Evolutionary conservation across 495 filamentous ascomycete species (phyloP).

Genomic region (Aspergillus sclerotioniger): DNA sequence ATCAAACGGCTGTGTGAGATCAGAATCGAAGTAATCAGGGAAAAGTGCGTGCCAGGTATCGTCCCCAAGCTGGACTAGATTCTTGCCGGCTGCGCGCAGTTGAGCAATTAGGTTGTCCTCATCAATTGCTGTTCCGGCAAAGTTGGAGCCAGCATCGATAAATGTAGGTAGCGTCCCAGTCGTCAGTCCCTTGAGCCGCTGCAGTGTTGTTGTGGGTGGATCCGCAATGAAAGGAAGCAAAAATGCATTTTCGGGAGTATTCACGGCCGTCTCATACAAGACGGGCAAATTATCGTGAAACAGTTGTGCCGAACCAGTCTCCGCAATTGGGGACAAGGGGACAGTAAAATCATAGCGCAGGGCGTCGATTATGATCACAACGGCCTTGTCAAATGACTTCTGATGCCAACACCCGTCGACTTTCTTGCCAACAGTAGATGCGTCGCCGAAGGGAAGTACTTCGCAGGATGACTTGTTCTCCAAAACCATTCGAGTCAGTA

Average conservation of each 20-base stretch:
- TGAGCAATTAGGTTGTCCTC: conserved; percentile 94
- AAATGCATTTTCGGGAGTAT: conserved; percentile 76
- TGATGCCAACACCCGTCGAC: conserved; percentile 90
- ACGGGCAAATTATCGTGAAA: conserved; percentile 88
- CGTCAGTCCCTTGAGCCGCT: conserved; percentile 89
- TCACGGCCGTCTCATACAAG: conserved; percentile 74
- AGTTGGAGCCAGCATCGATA: conserved; percentile 89
- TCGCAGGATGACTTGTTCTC: conserved; percentile 83
- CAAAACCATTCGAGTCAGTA: conserved; percentile 87
- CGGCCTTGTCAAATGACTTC: conserved; percentile 85
- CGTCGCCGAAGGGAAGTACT: conserved; percentile 60
- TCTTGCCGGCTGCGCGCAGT: conserved; percentile 73
- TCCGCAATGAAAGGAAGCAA: conserved; percentile 95
- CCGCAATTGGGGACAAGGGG: conserved; percentile 58
- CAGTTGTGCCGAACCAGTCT: conserved; percentile 54
- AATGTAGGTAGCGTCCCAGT: conserved; percentile 96
- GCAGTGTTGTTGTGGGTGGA: conserved; percentile 89
- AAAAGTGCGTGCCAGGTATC: conserved; percentile 95
- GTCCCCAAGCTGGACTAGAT: conserved; percentile 88
- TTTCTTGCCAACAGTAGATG: conserved; percentile 40
- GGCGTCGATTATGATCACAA: conserved; percentile 90
- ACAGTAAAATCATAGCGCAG: conserved; percentile 96
- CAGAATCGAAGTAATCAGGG: conserved; percentile 83
- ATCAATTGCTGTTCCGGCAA: conserved; percentile 94
- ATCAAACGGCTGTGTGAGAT: conserved; percentile 83